Percentiles rank a stretch among this genome's conserved stretches.
Conservation (phyloP, 768 basidiomycete species). For the Russula griseocarnosa region DNA sequence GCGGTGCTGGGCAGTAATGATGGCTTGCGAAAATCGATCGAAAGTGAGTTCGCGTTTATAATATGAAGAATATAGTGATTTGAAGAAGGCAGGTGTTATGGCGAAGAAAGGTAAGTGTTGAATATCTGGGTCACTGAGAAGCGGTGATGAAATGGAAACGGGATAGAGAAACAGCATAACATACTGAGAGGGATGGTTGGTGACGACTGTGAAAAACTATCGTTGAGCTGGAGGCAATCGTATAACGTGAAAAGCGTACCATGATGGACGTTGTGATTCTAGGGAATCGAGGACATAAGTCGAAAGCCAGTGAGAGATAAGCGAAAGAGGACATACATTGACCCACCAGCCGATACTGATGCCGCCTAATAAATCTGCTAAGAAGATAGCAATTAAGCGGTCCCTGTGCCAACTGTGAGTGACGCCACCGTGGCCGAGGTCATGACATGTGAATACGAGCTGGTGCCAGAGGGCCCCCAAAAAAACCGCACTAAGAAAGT, state of each 20-base stretch:
- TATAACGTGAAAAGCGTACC: slow-evolving; percentile 48
- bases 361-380: slow-evolving; percentile 88
- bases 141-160: slow-evolving; percentile 19
- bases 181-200: slow-evolving; percentile 96
- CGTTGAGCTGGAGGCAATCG: slow-evolving; percentile 9
- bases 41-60: slow-evolving; percentile 85
- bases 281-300: slow-evolving; percentile 17
- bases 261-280: slow-evolving; percentile 97
- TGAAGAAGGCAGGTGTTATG: slow-evolving; percentile 82
- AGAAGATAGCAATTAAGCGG: slow-evolving; percentile 68
- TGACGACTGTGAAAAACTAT: slow-evolving; percentile 59
- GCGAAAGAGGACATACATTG: slow-evolving; percentile 58
- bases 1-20: slow-evolving; percentile 81
- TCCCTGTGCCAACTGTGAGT: slow-evolving; percentile 84
- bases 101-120: slow-evolving; percentile 93
- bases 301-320: slow-evolving; percentile 9
- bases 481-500: slow-evolving; percentile 68
- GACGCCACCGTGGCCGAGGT: slow-evolving; percentile 92
- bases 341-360: slow-evolving; percentile 98
- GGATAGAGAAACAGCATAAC: slow-evolving; percentile 30
- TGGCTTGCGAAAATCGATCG: slow-evolving; percentile 58
- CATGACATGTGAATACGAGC: slow-evolving; percentile 86
- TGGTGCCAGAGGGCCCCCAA: slow-evolving; percentile 96
- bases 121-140: slow-evolving; percentile 72
- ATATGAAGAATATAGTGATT: slow-evolving; percentile 87